phyloP scores from a whole-genome alignment of 1,284 basidiomycete species.

The Afroboletus lepidellus region DNA sequence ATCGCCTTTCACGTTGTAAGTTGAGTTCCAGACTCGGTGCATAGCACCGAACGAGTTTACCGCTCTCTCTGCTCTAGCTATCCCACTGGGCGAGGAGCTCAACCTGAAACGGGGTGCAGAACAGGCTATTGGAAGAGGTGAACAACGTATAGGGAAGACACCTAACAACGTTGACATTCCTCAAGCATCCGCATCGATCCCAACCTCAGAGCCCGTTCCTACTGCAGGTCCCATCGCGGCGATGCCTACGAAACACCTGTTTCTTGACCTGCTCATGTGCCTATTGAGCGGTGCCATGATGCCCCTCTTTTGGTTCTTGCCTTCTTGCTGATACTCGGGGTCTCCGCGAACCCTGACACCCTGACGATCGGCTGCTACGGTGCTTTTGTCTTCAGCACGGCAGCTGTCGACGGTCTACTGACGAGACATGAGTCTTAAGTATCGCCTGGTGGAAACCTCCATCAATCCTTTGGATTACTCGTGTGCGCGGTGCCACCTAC shows the following conservation, averaged over 20 bases:
- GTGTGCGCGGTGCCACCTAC: slow-evolving; percentile 63
- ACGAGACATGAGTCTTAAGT: slow-evolving; percentile 72
- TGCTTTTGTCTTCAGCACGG: slow-evolving; percentile 69
- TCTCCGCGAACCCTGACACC: slow-evolving; percentile 68
- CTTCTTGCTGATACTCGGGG: slow-evolving; percentile 80
- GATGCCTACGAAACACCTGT: slow-evolving; percentile 72
- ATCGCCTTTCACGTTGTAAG: no score
- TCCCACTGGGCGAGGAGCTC: slow-evolving; percentile 42
- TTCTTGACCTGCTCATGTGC: slow-evolving; percentile 66
- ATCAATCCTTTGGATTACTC: slow-evolving; percentile 78
- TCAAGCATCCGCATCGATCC: slow-evolving; percentile 2
- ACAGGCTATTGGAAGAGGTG: slow-evolving; percentile 32
- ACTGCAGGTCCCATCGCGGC: slow-evolving; percentile 40
- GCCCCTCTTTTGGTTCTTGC: slow-evolving; percentile 88
- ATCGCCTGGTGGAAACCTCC: slow-evolving; percentile 72
- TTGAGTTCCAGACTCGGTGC: no score
- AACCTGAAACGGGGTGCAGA: slow-evolving; percentile 40
- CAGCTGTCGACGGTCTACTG: slow-evolving; percentile 74
- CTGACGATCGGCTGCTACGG: slow-evolving; percentile 69
- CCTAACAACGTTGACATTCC: slow-evolving; percentile 24
- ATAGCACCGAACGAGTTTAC: no score
- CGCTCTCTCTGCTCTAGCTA: no score
- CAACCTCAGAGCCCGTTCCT: neutral
- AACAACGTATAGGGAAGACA: slow-evolving; percentile 23
- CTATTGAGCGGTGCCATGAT: slow-evolving; percentile 80